These are phyloP conservation scores for Phytopythium delawarense DNA, from an alignment of 352 stramenopile species.

Conservation along the genomic window DNA sequence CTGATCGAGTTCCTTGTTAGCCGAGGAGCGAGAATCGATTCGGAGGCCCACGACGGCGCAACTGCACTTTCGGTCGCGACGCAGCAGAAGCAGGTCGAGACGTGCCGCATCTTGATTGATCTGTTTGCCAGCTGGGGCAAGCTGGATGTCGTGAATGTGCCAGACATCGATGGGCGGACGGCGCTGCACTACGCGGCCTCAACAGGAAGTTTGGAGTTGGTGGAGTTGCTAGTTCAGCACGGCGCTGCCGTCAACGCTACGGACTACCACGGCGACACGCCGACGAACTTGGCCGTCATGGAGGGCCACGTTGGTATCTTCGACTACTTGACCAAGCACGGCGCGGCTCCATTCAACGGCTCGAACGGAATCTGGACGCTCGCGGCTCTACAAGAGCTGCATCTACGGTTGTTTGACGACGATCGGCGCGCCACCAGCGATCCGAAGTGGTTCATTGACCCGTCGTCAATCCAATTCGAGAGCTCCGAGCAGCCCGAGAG, in stretches of 20 bases:
- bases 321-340: not conserved
- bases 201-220: not conserved
- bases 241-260: conserved; percentile 9
- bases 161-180: not conserved
- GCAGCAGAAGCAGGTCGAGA: too few relatives aligned
- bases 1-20: too few relatives aligned
- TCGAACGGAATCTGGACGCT: not conserved
- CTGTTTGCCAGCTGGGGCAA: not conserved
- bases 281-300: not conserved
- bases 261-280: not conserved
- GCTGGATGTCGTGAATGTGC: not conserved
- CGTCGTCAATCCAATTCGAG: not conserved
- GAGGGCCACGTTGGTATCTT: not conserved
- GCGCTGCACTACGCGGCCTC: not conserved
- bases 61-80: too few relatives aligned
- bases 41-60: too few relatives aligned
- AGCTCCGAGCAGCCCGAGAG: too few relatives aligned
- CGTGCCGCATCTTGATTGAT: too few relatives aligned
- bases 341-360: not conserved
- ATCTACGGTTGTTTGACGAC: not conserved
- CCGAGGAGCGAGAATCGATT: too few relatives aligned
- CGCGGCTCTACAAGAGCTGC: not conserved
- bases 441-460: not conserved
- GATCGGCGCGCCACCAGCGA: not conserved
- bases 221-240: not conserved